These are phyloP conservation scores for Cladophialophora bantiana DNA, from an alignment of 2,329 filamentous ascomycete genomes.

Conservation along the genomic window DNA sequence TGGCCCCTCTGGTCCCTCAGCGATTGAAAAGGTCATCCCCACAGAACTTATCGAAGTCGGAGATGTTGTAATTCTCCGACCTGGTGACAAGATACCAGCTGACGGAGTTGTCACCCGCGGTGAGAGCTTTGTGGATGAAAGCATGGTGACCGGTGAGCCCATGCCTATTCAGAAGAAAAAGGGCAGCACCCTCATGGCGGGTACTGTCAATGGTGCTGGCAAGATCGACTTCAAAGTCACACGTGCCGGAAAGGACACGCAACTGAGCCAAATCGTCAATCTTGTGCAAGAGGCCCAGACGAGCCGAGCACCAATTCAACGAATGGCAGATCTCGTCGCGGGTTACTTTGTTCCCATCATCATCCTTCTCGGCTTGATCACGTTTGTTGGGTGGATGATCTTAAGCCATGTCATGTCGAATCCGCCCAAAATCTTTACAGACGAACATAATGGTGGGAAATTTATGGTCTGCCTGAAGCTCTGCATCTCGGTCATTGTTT, in stretches of 20 bases:
- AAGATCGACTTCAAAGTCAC: conserved; percentile 92
- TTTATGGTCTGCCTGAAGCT: conserved; percentile 97
- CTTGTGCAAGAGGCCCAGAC: conserved; percentile 98
- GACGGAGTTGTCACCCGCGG: conserved; percentile 87
- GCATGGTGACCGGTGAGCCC: conserved; percentile 97
- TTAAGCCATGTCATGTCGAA: conserved; percentile 83
- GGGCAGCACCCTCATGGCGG: conserved; percentile 81
- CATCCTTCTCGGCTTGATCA: conserved; percentile 79
- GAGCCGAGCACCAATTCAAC: conserved; percentile 90
- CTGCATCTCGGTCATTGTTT: conserved; percentile 97
- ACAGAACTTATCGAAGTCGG: conserved; percentile 94
- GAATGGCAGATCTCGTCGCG: conserved; percentile 86
- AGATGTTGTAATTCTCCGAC: conserved; percentile 89
- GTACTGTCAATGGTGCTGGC: conserved; percentile 93
- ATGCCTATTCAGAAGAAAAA: conserved; percentile 92
- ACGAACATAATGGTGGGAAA: conserved; percentile 82
- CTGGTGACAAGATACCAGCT: conserved; percentile 95
- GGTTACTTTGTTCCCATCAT: conserved; percentile 95
- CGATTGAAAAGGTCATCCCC: conserved; percentile 85
- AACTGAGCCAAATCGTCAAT: conserved; percentile 96
- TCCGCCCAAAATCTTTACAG: conserved; percentile 87
- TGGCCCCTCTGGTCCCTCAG: conserved; percentile 47
- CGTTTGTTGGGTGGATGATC: conserved; percentile 93
- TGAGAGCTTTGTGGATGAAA: conserved; percentile 94
- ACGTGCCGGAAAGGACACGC: conserved; percentile 90